Conservation (phyloP, 1,284 basidiomycete genomes). For the Trichosporon sp. region DNA sequence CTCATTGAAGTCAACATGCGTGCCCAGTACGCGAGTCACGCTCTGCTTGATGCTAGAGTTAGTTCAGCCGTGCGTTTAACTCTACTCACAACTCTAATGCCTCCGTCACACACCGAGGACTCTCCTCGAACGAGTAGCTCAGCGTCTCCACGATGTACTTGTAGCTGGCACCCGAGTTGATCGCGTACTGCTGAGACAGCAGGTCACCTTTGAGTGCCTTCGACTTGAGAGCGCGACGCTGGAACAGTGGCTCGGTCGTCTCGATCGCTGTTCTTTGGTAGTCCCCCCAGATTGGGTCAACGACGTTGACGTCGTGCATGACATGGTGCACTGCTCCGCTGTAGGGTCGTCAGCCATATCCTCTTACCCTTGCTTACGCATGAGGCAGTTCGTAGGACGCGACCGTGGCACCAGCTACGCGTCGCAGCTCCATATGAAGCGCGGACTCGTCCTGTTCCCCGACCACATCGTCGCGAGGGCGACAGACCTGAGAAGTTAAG, state of each 20-base stretch:
- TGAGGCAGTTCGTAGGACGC: conserved; percentile 29
- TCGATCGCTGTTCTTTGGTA: conserved; percentile 44
- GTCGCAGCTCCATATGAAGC: conserved; percentile 19
- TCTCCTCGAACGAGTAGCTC: conserved; percentile 44
- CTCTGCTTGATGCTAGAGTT: conserved; percentile 35
- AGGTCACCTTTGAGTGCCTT: conserved; percentile 33
- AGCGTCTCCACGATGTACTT: conserved; percentile 52
- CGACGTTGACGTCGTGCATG: conserved; percentile 28
- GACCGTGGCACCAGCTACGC: conserved; percentile 21
- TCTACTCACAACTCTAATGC: conserved; percentile 44
- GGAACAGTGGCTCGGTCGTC: conserved; percentile 39
- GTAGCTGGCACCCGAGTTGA: conserved; percentile 52
- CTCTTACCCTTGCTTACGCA: conserved; percentile 19
- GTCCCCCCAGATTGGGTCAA: conserved; percentile 38
- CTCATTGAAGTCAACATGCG: conserved; percentile 47
- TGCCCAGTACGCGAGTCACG: conserved; percentile 33
- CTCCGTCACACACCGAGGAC: conserved; percentile 41
- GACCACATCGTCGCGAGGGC: conserved; percentile 22
- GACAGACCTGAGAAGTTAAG: conserved; percentile 14
- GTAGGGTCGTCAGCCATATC: conserved; percentile 14
- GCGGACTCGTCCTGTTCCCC: conserved; percentile 21
- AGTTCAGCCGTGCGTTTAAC: not conserved
- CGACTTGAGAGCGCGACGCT: conserved; percentile 41
- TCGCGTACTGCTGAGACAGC: conserved; percentile 51
- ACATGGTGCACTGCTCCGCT: conserved; percentile 45